Conservation (phyloP, 495 filamentous ascomycete species). For the Xylaria grammica region DNA sequence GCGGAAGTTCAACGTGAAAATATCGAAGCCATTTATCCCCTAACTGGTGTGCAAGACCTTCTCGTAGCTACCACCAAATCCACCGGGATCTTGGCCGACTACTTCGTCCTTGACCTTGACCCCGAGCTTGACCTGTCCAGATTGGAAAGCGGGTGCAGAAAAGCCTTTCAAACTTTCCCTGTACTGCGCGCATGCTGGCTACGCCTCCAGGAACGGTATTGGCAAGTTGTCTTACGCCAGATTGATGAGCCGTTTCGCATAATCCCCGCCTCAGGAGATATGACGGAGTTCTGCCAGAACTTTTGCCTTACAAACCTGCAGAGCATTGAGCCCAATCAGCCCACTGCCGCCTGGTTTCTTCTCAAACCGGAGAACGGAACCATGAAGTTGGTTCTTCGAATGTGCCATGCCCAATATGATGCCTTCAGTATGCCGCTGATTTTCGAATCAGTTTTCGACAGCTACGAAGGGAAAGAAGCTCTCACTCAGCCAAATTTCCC, state of each 20-base stretch:
- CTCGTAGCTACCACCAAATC: neutral
- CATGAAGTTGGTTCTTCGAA: conserved; percentile 61
- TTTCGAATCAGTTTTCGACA: conserved; percentile 54
- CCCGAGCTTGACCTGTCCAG: conserved; percentile 52
- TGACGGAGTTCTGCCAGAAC: conserved; percentile 3
- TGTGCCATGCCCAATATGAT: conserved; percentile 74
- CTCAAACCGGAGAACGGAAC: conserved; percentile 51
- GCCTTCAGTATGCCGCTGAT: conserved; percentile 66
- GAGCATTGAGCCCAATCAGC: conserved; percentile 55
- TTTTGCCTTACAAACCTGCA: conserved; percentile 45
- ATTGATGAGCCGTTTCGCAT: conserved; percentile 56
- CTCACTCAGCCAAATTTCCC: conserved; percentile 54
- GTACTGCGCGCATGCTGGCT: conserved; percentile 70
- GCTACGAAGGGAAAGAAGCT: conserved; percentile 57
- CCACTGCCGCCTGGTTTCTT: conserved; percentile 61
- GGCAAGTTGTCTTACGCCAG: conserved; percentile 65
- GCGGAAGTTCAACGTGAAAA: neutral
- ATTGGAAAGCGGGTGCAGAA: conserved; percentile 47
- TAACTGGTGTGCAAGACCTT: conserved; percentile 12
- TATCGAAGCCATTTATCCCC: conserved; percentile 8
- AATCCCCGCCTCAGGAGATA: conserved; percentile 34
- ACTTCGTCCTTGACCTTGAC: conserved; percentile 61
- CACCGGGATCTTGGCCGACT: conserved; percentile 43
- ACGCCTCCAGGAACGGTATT: conserved; percentile 55
- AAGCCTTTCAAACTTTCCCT: conserved; percentile 56